A percentile compares a stretch with the other conserved stretches of the same genome.
Conservation (phyloP, 768 basidiomycete species). For the Phlegmacium glaucopus region DNA sequence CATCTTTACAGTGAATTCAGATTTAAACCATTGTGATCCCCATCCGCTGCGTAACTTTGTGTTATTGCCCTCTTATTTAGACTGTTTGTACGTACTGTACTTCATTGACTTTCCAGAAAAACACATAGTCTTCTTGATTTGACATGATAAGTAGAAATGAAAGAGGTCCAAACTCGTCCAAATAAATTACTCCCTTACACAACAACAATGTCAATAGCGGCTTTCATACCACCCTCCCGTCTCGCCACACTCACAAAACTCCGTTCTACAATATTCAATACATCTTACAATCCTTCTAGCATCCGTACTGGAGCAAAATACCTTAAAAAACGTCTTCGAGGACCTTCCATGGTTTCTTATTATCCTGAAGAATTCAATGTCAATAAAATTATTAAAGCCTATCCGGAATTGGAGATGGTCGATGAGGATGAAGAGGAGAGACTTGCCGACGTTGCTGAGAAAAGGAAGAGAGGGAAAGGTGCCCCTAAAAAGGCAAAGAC, state of each 20-base stretch:
- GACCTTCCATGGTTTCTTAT: conserved; percentile 84
- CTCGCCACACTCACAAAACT: no score
- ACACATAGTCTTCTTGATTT: conserved; percentile 34
- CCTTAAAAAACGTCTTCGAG: conserved; percentile 75
- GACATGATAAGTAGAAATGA: no score
- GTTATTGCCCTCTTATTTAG: neutral
- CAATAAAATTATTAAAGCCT: conserved; percentile 43
- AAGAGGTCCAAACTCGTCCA: no score
- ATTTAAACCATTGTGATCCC: conserved; percentile 48
- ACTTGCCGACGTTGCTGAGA: conserved; percentile 62
- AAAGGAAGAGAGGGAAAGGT: conserved; percentile 77
- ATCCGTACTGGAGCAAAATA: conserved; percentile 90
- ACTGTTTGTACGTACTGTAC: conserved; percentile 42
- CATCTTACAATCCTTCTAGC: conserved; percentile 80
- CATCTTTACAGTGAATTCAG: conserved; percentile 40
- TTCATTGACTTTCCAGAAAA: conserved; percentile 44
- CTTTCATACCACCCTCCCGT: no score
- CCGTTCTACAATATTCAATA: conserved; percentile 78
- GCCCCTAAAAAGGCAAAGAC: conserved; percentile 77
- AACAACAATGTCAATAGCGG: no score
- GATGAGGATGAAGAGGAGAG: conserved; percentile 68
- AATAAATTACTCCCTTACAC: no score
- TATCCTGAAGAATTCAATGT: conserved; percentile 67
- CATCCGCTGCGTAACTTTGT: conserved; percentile 32
- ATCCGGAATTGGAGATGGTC: conserved; percentile 57